Evolutionary conservation across 305 asterid species (phyloP).

Genomic region (Fraxinus ornus): DNA sequence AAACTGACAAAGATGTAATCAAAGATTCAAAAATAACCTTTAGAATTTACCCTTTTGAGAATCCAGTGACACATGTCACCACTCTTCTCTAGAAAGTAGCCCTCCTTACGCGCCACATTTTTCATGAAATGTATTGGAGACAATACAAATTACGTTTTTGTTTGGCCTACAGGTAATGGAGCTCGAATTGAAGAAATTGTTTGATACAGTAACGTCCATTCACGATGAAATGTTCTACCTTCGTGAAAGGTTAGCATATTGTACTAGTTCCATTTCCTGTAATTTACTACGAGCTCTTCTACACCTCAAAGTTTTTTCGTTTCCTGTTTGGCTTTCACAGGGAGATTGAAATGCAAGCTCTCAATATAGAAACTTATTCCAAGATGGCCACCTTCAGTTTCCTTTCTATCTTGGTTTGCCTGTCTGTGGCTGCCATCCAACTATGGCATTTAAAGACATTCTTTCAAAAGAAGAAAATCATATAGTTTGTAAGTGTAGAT

Average conservation of each 20-base stretch:
- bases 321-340: slow-evolving; percentile 8
- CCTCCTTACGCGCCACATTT: neutral
- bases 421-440: slow-evolving; percentile 34
- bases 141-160: neutral
- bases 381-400: slow-evolving; percentile 26
- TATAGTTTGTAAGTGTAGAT: neutral
- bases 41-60: too few species aligned
- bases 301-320: neutral
- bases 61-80: neutral
- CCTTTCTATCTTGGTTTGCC: slow-evolving; percentile 26
- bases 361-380: slow-evolving; percentile 26
- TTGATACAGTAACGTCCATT: slow-evolving; percentile 26
- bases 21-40: neutral
- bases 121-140: neutral
- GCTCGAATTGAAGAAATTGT: slow-evolving; percentile 31
- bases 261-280: neutral
- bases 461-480: slow-evolving; percentile 35
- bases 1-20: neutral
- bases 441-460: slow-evolving; percentile 37
- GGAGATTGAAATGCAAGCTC: slow-evolving; percentile 35
- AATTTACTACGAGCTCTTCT: neutral
- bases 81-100: neutral
- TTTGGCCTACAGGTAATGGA: slow-evolving; percentile 26
- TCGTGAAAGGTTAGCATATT: slow-evolving; percentile 27
- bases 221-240: slow-evolving; percentile 32